Percentiles rank a stretch among this genome's conserved stretches.
Conservation (phyloP, 2,329 filamentous ascomycete species). For the Raffaelea albimanens region DNA sequence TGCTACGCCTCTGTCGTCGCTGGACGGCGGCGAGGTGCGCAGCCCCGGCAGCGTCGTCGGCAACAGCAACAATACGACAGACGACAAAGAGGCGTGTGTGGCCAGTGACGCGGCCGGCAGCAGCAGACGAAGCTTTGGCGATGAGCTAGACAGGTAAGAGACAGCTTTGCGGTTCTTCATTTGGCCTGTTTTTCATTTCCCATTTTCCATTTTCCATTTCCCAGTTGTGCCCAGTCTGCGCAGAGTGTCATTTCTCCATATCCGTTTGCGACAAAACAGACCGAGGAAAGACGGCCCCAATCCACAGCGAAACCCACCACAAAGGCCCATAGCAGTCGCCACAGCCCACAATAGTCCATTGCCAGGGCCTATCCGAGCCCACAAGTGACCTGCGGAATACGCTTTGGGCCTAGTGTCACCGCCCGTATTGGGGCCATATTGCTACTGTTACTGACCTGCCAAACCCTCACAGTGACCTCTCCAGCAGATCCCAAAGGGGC, state of each 20-base stretch:
- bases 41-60: background rate
- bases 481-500: slow-evolving; percentile 5
- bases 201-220: too few species aligned
- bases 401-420: slow-evolving; percentile 1
- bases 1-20: slow-evolving; percentile 8
- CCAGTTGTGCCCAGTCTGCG: too few species aligned
- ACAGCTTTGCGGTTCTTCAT: too few species aligned
- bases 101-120: background rate
- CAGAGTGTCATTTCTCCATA: too few species aligned
- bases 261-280: too few species aligned
- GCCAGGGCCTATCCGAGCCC: too few species aligned
- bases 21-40: slow-evolving; percentile 6
- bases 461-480: background rate
- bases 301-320: background rate
- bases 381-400: too few species aligned
- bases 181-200: too few species aligned
- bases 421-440: too few species aligned
- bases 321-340: too few species aligned
- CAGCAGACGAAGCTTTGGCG: background rate
- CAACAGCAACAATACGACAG: background rate
- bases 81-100: background rate
- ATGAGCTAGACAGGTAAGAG: background rate
- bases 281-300: background rate
- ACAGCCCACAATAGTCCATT: too few species aligned
- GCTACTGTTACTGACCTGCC: background rate